Evolutionary conservation across 2,329 filamentous ascomycete genomes (phyloP).

Genomic region (Ascochyta pisi): DNA sequence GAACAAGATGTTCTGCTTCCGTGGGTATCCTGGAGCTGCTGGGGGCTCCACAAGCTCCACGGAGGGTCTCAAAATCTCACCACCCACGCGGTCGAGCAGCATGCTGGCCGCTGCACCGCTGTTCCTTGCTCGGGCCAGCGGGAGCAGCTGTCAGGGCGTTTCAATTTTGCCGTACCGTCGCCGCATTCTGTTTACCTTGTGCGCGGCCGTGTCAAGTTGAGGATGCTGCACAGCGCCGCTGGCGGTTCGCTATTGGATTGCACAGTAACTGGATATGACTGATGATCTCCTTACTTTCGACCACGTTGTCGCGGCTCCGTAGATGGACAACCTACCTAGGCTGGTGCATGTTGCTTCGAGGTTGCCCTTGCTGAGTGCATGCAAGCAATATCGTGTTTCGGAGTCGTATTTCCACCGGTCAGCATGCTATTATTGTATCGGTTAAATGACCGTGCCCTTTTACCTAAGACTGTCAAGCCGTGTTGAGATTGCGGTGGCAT

Average conservation of each 20-base stretch:
- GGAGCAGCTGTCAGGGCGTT: slow-evolving; percentile 24
- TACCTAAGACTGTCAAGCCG: slow-evolving; percentile 9
- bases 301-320: neutral
- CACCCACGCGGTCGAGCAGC: slow-evolving; percentile 23
- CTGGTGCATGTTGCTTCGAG: neutral
- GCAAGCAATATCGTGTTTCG: neutral
- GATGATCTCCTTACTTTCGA: neutral
- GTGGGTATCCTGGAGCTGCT: slow-evolving; percentile 17
- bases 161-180: slow-evolving; percentile 23
- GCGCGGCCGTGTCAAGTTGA: slow-evolving; percentile 6
- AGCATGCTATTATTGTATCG: slow-evolving; percentile 10
- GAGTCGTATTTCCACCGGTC: neutral
- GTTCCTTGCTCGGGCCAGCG: slow-evolving; percentile 30
- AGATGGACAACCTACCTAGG: neutral
- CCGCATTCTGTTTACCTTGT: slow-evolving; percentile 7
- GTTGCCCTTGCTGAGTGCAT: neutral
- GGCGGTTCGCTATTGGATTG: neutral
- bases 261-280: neutral
- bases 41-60: slow-evolving; percentile 18
- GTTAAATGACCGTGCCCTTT: slow-evolving; percentile 7
- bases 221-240: neutral
- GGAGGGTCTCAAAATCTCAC: slow-evolving; percentile 21
- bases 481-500: slow-evolving; percentile 20
- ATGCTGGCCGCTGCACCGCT: slow-evolving; percentile 21
- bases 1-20: slow-evolving; percentile 16